Evolutionary conservation across 768 basidiomycete species (phyloP), one percentile per base, ranked within the genome.

Genomic region (Leccinum ochraceum): DNA sequence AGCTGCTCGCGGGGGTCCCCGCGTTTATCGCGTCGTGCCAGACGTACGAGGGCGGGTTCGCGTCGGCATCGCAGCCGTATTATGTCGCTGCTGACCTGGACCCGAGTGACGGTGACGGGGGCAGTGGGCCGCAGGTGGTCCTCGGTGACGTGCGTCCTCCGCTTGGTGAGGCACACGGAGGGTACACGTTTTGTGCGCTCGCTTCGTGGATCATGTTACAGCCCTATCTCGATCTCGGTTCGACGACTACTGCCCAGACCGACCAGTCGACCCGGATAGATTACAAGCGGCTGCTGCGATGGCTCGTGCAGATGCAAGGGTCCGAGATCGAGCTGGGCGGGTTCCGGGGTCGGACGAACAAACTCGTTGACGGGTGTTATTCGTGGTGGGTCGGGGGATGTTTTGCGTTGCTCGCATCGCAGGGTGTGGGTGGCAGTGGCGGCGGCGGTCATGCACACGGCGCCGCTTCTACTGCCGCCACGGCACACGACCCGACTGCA

Each of bases 311-410:
- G 49, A 89, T 97, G 87, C 96, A 98, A 71, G 95, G 94, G 0
- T 74, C 77, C 2, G 87, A 87, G 48, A 80, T 83, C 11, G 96
- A 98, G 69, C 79, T 94, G 9, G 96, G 95, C 3, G 97, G 97
- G 2, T 98, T 99, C 76, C 83, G 82, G 58, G 97, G 97, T 0
- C 80, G 97, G 56, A 93, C 94, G 64, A 99, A 98, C 73, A 99
- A 99, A 74, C 83, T 99, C n/a, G 96, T 99, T 0, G 97, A 99
- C 68, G 97, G 96, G 4, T 99, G 97, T 74, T 99, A 99, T 74
- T 88, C 90, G n/a, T 99, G 97, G 97, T 99, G 96, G 97, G 92
- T 94, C 24, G 97, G 93, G 2, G 95, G 95, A 0, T 82, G 89
- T 16, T 92, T 97, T 70, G 80, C 83, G 0, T 76, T 98, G 8